Evolutionary conservation across 2,329 filamentous ascomycete species (phyloP), one percentile per base, ranked within the genome.

Genomic region (Magnaporthiopsis incrustans): DNA sequence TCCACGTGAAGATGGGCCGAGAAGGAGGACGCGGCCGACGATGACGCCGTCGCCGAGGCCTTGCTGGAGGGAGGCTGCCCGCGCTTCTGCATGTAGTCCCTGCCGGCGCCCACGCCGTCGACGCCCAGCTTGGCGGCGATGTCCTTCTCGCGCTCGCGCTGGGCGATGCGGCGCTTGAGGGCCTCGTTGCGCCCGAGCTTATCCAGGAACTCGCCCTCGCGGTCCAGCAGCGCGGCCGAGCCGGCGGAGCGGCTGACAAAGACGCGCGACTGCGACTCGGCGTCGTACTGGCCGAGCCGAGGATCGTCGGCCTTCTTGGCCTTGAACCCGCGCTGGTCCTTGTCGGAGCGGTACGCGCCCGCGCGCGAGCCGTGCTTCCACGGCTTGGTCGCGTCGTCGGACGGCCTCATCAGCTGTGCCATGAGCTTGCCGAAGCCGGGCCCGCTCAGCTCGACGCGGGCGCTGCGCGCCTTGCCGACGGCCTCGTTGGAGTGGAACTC

Each of bases 401-500:
- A 30, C 18, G 57, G 11, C 25, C 26, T 25, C 30, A 25, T 58
- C 26, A 15, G 14, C 15, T 58, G 25, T 2, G 15, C 25, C 57
- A 27, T 58, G 57, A 27, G 25, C 44, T 57, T 57, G n/a, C 77
- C 79, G 6, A 81, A 83, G 26, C 82, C 83, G 75, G 87, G 89
- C 15, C 82, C 84, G 71, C 93, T 96, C 66, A 97, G 82, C 71
- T 96, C 92, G 79, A 93, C 88, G 50, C 93, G 83, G 1, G 82
- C 80, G 14, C 85, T 80, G 35, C 81, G 79, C 63, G 72, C 86
- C 72, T 91, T 93, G 64, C 87, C 84, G 3, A 98, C 78, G 32
- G 91, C 89, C 32, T 91, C 80, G 69, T 96, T 92, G 68, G 96
- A 86, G 75, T 99, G 95, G 69, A 89, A 99, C 68, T 97, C 92